Evolutionary conservation across 1,284 basidiomycete species (phyloP).

Genomic region (Irpex sp.): DNA sequence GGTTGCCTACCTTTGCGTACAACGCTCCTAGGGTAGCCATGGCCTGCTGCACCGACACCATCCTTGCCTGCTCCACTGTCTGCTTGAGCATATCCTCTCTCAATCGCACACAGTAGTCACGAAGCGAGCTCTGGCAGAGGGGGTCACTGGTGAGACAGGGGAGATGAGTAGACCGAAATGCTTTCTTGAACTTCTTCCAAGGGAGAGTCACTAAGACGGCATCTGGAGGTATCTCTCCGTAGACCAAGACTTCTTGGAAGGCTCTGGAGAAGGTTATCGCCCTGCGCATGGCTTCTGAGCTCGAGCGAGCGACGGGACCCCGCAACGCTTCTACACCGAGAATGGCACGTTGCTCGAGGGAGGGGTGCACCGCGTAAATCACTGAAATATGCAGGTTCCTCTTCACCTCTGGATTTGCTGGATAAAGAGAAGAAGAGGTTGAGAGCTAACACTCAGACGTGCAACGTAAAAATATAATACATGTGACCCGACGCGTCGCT

Average conservation of each 20-base stretch:
- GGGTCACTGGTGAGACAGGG: background rate
- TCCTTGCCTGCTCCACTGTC: background rate
- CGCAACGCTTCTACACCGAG: background rate
- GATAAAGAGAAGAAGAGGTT: background rate
- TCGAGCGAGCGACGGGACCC: background rate
- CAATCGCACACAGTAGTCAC: background rate
- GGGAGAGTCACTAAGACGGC: background rate
- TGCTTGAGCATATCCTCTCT: background rate
- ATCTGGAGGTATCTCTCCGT: background rate
- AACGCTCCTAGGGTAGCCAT: background rate
- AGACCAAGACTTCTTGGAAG: constrained; percentile 1
- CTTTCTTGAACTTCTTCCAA: background rate
- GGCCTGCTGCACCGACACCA: background rate
- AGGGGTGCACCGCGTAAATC: background rate
- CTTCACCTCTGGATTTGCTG: background rate
- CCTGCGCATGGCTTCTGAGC: background rate
- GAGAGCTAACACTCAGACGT: background rate
- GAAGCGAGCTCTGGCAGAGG: background rate
- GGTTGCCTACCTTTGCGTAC: background rate
- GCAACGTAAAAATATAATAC: background rate
- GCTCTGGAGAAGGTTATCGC: background rate
- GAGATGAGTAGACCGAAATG: background rate
- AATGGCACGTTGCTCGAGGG: background rate
- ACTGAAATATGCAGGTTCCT: background rate
- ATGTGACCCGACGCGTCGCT: background rate